phyloP scores from a whole-genome alignment of 2,329 filamentous ascomycete species.

The Esteya vermicola region DNA sequence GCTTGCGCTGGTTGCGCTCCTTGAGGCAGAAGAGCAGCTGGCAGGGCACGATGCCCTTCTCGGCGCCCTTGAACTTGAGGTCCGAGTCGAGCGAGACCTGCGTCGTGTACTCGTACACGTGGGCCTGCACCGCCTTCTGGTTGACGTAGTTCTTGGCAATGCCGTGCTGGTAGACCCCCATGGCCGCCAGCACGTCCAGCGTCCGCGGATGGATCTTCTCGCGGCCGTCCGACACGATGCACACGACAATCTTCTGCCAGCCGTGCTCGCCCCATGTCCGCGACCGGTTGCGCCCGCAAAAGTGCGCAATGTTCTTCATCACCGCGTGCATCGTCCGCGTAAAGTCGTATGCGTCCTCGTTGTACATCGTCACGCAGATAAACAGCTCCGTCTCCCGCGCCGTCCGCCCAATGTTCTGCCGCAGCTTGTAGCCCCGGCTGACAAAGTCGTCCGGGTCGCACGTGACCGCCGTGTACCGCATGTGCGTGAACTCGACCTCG shows the following conservation, averaged over 20 bases:
- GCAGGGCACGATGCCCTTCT: constrained; percentile 96
- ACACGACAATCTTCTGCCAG: constrained; percentile 99
- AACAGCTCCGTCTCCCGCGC: constrained; percentile 88
- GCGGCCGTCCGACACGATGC: constrained; percentile 87
- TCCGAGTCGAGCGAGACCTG: constrained; percentile 93
- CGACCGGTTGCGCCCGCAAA: constrained; percentile 83
- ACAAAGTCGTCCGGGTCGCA: constrained; percentile 88
- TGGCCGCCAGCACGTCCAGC: constrained; percentile 83
- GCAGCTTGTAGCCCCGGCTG: constrained; percentile 82
- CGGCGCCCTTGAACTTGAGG: constrained; percentile 95
- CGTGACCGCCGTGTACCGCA: constrained; percentile 89
- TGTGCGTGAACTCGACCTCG: constrained; percentile 90
- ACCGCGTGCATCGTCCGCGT: constrained; percentile 97
- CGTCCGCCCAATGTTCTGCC: constrained; percentile 85
- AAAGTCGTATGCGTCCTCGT: constrained; percentile 93
- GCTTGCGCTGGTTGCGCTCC: constrained; percentile 93
- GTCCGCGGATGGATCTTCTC: constrained; percentile 83
- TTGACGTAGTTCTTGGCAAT: constrained; percentile 99
- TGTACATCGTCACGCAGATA: constrained; percentile 98
- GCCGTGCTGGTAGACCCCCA: constrained; percentile 96
- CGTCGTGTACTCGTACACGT: constrained; percentile 98
- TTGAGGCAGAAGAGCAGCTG: constrained; percentile 98
- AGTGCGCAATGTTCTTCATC: constrained; percentile 95
- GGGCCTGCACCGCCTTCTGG: constrained; percentile 83
- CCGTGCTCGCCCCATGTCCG: constrained; percentile 93